These are phyloP conservation scores for Cryptomeria japonica DNA, from an alignment of 75 land plant genomes.

Conservation along the genomic window DNA sequence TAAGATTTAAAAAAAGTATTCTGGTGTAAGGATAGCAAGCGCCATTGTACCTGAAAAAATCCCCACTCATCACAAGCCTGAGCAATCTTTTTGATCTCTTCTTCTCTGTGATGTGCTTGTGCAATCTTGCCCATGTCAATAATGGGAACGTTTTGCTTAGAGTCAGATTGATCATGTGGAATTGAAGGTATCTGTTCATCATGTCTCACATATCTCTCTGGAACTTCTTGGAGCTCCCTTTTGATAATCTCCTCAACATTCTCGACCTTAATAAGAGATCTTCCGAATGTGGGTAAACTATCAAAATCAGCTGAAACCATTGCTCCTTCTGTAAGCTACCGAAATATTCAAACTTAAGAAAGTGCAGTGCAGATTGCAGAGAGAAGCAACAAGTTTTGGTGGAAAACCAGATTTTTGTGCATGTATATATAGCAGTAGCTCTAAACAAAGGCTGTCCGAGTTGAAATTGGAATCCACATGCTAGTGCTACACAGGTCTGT, in stretches of 20 bases:
- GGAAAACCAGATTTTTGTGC: neutral
- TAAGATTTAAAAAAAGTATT: neutral
- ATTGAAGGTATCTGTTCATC: neutral
- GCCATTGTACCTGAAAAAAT: conserved; percentile 33
- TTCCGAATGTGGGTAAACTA: neutral
- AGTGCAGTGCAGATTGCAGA: neutral
- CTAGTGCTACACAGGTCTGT: too few relatives aligned
- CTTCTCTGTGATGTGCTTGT: conserved; percentile 2
- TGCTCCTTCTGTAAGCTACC: neutral
- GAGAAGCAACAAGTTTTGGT: too few relatives aligned
- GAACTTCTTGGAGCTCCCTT: neutral
- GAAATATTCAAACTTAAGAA: neutral
- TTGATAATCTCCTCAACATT: neutral
- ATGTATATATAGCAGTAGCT: neutral
- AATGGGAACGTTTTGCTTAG: conserved; percentile 5
- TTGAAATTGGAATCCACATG: too few relatives aligned
- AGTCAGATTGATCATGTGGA: neutral
- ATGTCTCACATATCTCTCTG: conserved; percentile 4
- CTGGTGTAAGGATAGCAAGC: neutral
- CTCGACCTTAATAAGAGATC: neutral
- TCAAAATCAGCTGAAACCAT: conserved; percentile 1
- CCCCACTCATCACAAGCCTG: conserved; percentile 42
- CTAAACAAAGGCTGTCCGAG: too few relatives aligned
- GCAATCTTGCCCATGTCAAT: conserved; percentile 24
- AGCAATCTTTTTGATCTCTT: conserved; percentile 23